Base-by-base conservation (phyloP, 2,329 filamentous ascomycete species). In the Cercospora nicotianae region DNA sequence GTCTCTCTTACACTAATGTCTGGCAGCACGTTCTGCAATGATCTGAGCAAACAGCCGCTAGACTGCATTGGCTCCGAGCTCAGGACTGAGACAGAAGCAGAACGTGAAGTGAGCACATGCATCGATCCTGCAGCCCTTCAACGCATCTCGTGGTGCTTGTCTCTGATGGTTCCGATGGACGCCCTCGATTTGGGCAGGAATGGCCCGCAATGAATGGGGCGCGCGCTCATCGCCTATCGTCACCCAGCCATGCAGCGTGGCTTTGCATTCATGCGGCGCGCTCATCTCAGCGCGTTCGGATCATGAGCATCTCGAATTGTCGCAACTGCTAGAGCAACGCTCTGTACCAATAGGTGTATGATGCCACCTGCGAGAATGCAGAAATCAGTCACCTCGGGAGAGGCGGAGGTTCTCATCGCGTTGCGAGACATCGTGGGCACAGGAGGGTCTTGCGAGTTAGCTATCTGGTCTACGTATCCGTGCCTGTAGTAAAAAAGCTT, bases 1-100 rank as follows among this genome's bases (percentile, higher is more conserved):
- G 36, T 59, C 26, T 20, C 51, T 64, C n/a, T 39, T 16, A 30
- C 53, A 31, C 53, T 58, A 58, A 58, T 58, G 53, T n/a, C 53
- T 58, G 45, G 20, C 18, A 51, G 45, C 45, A 13, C 10, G 18
- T 51, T 51, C 45, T 51, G 45, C 45, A 51, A 51, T 26, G 45
- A 51, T 23, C 10, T 51, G 20, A 51, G 45, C 45, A 23, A 26
- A 23, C 45, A 51, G 45, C 45, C 23, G 45, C 45, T 51, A 13
- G 45, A 23, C 45, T 7, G 45, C 45, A 13, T 51, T 23, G 10
- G 42, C 45, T 51, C 36, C 45, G 45, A 51, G 45, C 18, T 51
- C 18, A 23, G 18, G 23, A 51, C 5, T 13, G 20, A 48, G 20
- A 51, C 20, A 51, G 20, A 23, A 51, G 18, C 45, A 23, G 10